Evolutionary conservation across 257 asterid species (phyloP).

Genomic region (Nicotiana otophora): DNA sequence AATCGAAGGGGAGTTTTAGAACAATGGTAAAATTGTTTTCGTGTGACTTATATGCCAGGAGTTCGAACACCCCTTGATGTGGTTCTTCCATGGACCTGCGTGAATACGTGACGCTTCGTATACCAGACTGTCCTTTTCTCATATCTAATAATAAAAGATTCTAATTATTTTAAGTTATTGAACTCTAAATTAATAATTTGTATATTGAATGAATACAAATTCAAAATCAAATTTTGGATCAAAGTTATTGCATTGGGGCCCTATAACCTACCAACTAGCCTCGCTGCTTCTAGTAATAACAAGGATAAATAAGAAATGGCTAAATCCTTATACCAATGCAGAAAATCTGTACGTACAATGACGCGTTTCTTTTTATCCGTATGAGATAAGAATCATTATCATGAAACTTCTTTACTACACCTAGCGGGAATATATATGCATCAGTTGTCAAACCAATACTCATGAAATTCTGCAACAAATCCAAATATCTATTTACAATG

Average conservation of each 20-base stretch:
- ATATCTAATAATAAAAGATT: background rate
- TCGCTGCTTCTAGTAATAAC: background rate
- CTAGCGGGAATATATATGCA: background rate
- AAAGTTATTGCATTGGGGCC: too few species aligned
- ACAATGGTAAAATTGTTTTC: too few species aligned
- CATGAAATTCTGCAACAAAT: constrained; percentile 8
- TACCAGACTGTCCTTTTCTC: background rate
- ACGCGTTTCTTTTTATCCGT: background rate
- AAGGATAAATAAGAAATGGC: background rate
- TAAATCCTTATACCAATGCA: background rate
- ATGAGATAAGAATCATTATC: background rate
- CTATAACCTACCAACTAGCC: too few species aligned
- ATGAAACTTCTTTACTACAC: background rate
- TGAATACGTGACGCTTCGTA: too few species aligned
- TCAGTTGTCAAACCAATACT: constrained; percentile 16
- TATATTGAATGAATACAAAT: too few species aligned
- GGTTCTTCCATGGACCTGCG: too few species aligned
- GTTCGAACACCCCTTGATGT: too few species aligned
- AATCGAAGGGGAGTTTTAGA: too few species aligned
- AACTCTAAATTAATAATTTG: too few species aligned
- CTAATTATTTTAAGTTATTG: too few species aligned
- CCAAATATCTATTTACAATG: background rate
- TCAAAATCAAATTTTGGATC: too few species aligned
- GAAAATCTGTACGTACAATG: background rate
- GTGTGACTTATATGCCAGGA: too few species aligned